phyloP scores from a whole-genome alignment of 2,329 filamentous ascomycete species.

The Lachnellula subtilissima region DNA sequence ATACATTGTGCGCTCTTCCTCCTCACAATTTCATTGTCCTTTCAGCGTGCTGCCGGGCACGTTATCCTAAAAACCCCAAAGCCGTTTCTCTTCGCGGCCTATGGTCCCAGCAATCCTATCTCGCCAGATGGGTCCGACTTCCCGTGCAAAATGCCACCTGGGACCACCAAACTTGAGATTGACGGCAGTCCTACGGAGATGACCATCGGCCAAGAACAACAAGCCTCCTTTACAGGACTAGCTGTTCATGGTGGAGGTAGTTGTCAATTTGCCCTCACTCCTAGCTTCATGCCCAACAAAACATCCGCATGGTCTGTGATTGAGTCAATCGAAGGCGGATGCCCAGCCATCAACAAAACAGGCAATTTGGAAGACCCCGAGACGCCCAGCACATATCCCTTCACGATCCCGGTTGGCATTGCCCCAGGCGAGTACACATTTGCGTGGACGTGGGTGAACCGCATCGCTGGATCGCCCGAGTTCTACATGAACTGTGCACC shows the following conservation, averaged over 20 bases:
- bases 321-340: background rate
- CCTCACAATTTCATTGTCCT: no score
- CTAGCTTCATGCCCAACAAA: background rate
- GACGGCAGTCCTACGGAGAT: background rate
- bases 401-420: background rate
- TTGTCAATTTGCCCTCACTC: background rate
- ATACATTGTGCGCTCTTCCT: no score
- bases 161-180: background rate
- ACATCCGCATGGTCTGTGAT: background rate
- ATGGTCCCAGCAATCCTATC: background rate
- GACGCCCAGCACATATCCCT: background rate
- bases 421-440: background rate
- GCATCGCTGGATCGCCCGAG: background rate
- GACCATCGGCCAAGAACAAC: background rate
- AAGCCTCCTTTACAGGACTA: background rate
- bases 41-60: background rate
- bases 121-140: background rate
- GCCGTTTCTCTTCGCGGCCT: background rate
- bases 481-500: constrained; percentile 1
- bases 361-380: background rate
- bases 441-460: background rate
- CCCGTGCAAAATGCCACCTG: background rate
- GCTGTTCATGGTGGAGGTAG: constrained; percentile 1
- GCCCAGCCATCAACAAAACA: background rate
- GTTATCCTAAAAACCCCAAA: background rate